Percentiles rank a stretch among this genome's conserved stretches.
phyloP scores from a whole-genome alignment of 1,284 basidiomycete genomes.

The Hemileia vastatrix region DNA sequence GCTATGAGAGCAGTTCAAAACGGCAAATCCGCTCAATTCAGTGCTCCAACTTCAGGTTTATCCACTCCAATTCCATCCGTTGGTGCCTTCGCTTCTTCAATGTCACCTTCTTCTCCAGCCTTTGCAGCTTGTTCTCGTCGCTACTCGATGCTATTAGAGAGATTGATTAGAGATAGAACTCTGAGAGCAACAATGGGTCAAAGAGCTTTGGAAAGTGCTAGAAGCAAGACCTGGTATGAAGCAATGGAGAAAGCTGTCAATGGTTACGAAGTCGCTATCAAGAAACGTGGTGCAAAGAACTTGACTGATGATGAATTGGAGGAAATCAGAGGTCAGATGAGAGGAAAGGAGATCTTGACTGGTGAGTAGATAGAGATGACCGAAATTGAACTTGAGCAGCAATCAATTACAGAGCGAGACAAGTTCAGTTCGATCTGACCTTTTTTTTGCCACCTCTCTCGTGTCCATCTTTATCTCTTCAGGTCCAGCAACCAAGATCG shows the following conservation, averaged over 20 bases:
- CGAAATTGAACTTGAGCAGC: no score
- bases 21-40: no score
- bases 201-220: constrained; percentile 35
- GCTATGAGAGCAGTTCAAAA: no score
- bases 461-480: no score
- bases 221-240: constrained; percentile 41
- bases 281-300: constrained; percentile 22
- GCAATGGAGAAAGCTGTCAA: constrained; percentile 42
- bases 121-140: constrained; percentile 37
- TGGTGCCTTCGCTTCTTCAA: no score
- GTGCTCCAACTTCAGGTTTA: no score
- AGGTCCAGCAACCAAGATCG: no score
- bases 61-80: no score
- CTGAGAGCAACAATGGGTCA: constrained; percentile 40
- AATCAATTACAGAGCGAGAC: no score
- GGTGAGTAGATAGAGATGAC: constrained; percentile 5
- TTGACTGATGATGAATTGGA: constrained; percentile 38
- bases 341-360: constrained; percentile 33
- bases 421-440: no score
- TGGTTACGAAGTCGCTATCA: constrained; percentile 37
- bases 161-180: constrained; percentile 37
- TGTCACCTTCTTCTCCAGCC: constrained; percentile 32
- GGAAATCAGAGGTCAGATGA: constrained; percentile 32
- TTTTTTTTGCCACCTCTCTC: no score
- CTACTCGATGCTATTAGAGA: constrained; percentile 41